Evolutionary conservation across 495 filamentous ascomycete genomes (phyloP).

Genomic region (Hypoxylon perforatum): DNA sequence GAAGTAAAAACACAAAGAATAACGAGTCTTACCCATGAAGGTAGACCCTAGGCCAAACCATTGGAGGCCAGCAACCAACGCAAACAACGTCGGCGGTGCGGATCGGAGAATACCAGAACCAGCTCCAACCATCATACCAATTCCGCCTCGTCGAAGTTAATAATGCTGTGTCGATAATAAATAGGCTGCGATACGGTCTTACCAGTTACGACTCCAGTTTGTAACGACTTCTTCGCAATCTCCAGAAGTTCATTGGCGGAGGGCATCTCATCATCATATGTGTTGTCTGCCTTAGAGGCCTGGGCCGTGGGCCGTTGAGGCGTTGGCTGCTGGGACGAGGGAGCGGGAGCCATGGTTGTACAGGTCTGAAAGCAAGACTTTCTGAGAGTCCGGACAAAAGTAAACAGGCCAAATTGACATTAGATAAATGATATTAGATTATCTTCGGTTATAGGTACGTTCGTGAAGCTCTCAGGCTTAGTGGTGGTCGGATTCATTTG

Average conservation of each 20-base stretch:
- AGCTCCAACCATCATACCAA: constrained; percentile 79
- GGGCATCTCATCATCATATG: constrained; percentile 10
- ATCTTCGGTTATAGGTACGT: too few relatives aligned
- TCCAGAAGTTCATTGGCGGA: constrained; percentile 15
- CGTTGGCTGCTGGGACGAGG: constrained; percentile 25
- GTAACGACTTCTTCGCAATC: constrained; percentile 37
- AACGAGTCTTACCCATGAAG: constrained; percentile 74
- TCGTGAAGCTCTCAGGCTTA: too few relatives aligned
- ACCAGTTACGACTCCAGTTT: constrained; percentile 32
- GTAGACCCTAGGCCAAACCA: constrained; percentile 81
- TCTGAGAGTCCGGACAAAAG: too few relatives aligned
- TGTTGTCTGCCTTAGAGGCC: not conserved
- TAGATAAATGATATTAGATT: too few relatives aligned
- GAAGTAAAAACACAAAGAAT: constrained; percentile 1
- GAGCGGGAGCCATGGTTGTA: constrained; percentile 25
- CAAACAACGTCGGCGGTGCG: constrained; percentile 73
- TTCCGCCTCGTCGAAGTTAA: constrained; percentile 61
- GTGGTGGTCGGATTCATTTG: not conserved
- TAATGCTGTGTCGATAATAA: not conserved
- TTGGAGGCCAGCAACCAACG: constrained; percentile 76
- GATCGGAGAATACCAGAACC: constrained; percentile 74
- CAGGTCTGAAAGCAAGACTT: not conserved
- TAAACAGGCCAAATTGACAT: too few relatives aligned
- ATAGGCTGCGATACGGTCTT: constrained; percentile 1
- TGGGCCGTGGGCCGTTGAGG: constrained; percentile 9